These are phyloP conservation scores for Oryza longistaminata DNA, from an alignment of 176 grass and related monocot genomes.

Conservation along the genomic window DNA sequence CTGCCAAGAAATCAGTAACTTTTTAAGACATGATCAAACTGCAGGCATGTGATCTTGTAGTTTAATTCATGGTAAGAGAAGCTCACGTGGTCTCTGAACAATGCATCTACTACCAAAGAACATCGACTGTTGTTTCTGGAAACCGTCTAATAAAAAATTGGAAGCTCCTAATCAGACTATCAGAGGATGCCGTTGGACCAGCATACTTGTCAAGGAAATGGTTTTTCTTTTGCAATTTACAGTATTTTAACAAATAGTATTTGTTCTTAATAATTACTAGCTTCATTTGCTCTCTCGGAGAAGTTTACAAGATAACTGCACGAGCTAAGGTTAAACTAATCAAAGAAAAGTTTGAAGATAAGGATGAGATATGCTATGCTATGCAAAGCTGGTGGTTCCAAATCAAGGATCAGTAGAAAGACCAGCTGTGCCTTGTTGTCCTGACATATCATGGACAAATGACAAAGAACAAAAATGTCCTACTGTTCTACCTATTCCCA, in stretches of 20 bases:
- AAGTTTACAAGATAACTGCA: background rate
- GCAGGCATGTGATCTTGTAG: slow-evolving; percentile 34
- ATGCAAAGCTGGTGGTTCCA: background rate
- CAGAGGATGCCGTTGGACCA: background rate
- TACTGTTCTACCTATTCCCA: background rate
- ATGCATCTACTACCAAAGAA: background rate
- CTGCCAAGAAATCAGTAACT: slow-evolving; percentile 35
- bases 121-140: slow-evolving; percentile 37
- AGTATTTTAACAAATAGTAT: background rate
- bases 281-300: background rate
- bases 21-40: slow-evolving; percentile 33
- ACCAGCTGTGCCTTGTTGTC: background rate
- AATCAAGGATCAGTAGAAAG: background rate
- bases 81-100: slow-evolving; percentile 29
- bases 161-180: background rate
- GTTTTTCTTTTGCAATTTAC: background rate
- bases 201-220: background rate
- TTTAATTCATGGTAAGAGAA: background rate
- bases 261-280: too few relatives aligned
- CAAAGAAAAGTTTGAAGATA: background rate
- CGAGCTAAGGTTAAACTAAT: background rate
- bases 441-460: background rate
- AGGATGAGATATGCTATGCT: background rate
- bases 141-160: background rate
- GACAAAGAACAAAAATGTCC: background rate